These are phyloP conservation scores for Apophysomyces trapeziformis DNA, from an alignment of 371 early-diverging fungal species.

Conservation along the genomic window DNA sequence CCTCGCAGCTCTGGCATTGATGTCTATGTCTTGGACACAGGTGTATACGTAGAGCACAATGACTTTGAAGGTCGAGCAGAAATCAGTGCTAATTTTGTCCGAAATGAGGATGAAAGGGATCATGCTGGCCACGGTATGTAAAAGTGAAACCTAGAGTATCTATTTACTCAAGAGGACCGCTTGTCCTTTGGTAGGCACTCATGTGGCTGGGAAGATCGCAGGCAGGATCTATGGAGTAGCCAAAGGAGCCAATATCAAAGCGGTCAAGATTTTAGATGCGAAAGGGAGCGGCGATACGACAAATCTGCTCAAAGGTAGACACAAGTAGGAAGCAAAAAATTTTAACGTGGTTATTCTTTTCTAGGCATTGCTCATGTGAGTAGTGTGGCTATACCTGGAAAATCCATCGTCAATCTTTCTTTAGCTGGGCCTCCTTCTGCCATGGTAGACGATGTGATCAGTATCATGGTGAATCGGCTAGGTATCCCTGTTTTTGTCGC, in stretches of 20 bases:
- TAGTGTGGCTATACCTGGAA: conserved; percentile 28
- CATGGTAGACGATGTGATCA: conserved; percentile 41
- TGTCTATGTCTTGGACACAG: conserved; percentile 69
- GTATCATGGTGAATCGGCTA: conserved; percentile 46
- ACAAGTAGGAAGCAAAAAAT: not conserved
- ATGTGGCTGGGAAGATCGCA: conserved; percentile 64
- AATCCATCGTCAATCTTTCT: conserved; percentile 61
- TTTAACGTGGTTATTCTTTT: conserved; percentile 40
- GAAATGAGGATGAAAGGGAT: conserved; percentile 28
- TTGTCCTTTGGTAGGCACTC: conserved; percentile 39
- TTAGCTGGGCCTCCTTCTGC: conserved; percentile 56
- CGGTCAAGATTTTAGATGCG: conserved; percentile 59
- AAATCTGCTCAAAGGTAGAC: not conserved
- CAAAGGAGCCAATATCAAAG: conserved; percentile 55
- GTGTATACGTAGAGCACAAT: conserved; percentile 60
- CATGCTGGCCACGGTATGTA: conserved; percentile 41
- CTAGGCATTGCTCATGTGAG: conserved; percentile 35
- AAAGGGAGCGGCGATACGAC: conserved; percentile 1
- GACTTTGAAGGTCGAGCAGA: conserved; percentile 82
- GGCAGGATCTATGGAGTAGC: conserved; percentile 54
- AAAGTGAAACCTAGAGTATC: too few relatives aligned
- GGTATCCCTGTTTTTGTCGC: conserved; percentile 61
- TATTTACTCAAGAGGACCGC: too few relatives aligned
- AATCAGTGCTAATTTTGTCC: conserved; percentile 58
- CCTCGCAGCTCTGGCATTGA: conserved; percentile 55